These are phyloP conservation scores for Globisporangium solare DNA, from an alignment of 352 stramenopile genomes.

Conservation along the genomic window DNA sequence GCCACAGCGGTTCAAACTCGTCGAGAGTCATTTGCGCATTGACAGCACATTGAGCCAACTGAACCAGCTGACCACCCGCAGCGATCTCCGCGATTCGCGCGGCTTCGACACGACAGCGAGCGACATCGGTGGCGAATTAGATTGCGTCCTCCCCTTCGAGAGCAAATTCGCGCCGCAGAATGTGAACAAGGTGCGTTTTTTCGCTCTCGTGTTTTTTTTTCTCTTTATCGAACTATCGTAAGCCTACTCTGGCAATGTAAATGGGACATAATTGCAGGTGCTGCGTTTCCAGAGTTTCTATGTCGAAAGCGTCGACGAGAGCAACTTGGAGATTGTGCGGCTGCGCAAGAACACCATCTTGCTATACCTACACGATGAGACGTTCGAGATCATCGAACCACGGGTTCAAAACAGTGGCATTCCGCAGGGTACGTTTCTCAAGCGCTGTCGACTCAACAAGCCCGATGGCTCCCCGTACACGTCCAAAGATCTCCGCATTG, in stretches of 20 bases:
- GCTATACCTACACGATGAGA: slow-evolving; percentile 83
- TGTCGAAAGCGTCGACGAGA: slow-evolving; percentile 79
- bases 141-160: slow-evolving; percentile 24
- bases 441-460: slow-evolving; percentile 61
- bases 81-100: slow-evolving; percentile 49
- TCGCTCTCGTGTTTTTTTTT: not conserved
- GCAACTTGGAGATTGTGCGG: slow-evolving; percentile 67
- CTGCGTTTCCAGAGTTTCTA: slow-evolving; percentile 87
- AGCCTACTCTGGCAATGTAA: too few relatives aligned
- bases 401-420: slow-evolving; percentile 81
- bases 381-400: slow-evolving; percentile 87
- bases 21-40: slow-evolving; percentile 48
- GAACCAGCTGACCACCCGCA: slow-evolving; percentile 50
- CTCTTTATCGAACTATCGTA: not conserved
- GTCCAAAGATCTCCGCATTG: slow-evolving; percentile 51
- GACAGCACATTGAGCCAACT: slow-evolving; percentile 61
- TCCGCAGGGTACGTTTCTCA: slow-evolving; percentile 83
- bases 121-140: slow-evolving; percentile 55
- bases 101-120: slow-evolving; percentile 57
- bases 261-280: slow-evolving; percentile 18
- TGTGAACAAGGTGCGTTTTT: slow-evolving; percentile 39
- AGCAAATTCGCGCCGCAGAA: slow-evolving; percentile 83
- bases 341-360: slow-evolving; percentile 76
- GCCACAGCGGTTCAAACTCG: slow-evolving; percentile 76
- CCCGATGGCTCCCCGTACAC: slow-evolving; percentile 46